A percentile compares a stretch with the other conserved stretches of the same genome.
Conservation (phyloP, 768 basidiomycete species). For the Pulveroboletus sp. region DNA sequence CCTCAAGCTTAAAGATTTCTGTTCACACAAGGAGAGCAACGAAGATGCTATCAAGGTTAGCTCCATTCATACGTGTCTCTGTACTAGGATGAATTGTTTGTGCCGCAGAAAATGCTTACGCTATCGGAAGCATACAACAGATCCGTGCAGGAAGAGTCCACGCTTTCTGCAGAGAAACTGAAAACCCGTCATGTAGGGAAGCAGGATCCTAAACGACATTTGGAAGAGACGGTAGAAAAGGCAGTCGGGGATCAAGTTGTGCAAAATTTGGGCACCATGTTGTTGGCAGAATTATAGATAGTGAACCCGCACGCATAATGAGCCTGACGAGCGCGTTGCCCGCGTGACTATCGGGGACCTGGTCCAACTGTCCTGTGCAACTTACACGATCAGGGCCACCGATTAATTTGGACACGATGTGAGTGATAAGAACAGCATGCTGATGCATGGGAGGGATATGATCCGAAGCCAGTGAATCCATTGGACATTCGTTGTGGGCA, state of each 20-base stretch:
- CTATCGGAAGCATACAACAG: conserved; percentile 96
- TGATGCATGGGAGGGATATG: not conserved
- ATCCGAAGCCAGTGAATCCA: too few relatives aligned
- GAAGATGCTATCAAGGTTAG: conserved; percentile 92
- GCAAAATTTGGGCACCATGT: conserved; percentile 91
- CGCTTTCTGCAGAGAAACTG: conserved; percentile 87
- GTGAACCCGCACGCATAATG: not conserved
- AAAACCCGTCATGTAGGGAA: conserved; percentile 98
- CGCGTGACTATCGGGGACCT: conserved; percentile 1
- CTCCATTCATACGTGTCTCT: conserved; percentile 11
- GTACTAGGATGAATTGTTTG: conserved; percentile 17
- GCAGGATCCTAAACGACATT: conserved; percentile 95
- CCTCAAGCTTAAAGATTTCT: conserved; percentile 85
- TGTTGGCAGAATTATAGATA: conserved; percentile 80
- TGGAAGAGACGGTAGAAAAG: conserved; percentile 96
- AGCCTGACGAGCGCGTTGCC: not conserved
- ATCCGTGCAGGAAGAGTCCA: conserved; percentile 96
- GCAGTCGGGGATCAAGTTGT: conserved; percentile 98
- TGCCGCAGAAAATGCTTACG: conserved; percentile 65
- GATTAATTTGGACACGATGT: not conserved
- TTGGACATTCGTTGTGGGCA: too few relatives aligned
- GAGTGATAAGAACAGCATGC: not conserved
- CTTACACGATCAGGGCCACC: conserved; percentile 9
- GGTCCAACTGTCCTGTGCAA: not conserved
- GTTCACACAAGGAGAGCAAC: conserved; percentile 80